phyloP scores from a whole-genome alignment of 2,329 filamentous ascomycete species.

The Chaetomium globosum region DNA sequence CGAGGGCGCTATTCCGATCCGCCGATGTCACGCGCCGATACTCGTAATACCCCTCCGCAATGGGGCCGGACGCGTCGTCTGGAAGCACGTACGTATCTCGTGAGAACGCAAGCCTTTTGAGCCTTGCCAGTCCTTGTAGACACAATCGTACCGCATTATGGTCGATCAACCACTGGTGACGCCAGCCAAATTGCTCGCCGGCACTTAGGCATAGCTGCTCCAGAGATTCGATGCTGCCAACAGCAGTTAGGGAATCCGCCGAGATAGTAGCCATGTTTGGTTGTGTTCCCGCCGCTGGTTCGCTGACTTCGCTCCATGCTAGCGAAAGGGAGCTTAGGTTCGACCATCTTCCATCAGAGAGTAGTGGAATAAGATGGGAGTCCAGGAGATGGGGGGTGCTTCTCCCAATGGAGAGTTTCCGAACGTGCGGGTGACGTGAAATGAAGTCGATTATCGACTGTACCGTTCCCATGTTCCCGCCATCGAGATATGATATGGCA shows the following conservation, averaged over 20 bases:
- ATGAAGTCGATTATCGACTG: constrained; percentile 9
- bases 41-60: constrained; percentile 5
- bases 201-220: constrained; percentile 6
- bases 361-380: constrained; percentile 8
- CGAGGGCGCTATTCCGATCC: constrained; percentile 1
- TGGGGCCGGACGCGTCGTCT: not conserved
- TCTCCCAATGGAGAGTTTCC: constrained; percentile 8
- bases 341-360: constrained; percentile 10
- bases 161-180: constrained; percentile 10
- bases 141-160: constrained; percentile 1
- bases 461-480: constrained; percentile 6
- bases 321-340: constrained; percentile 9
- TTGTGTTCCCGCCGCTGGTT: constrained; percentile 4
- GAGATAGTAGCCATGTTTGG: constrained; percentile 5
- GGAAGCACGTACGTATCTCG: constrained; percentile 11
- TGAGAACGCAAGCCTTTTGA: constrained; percentile 7
- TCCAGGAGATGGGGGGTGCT: constrained; percentile 6
- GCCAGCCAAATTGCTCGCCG: constrained; percentile 5
- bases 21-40: not conserved
- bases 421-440: constrained; percentile 7
- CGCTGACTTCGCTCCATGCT: constrained; percentile 7
- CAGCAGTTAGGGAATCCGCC: constrained; percentile 5
- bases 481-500: constrained; percentile 4
- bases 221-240: constrained; percentile 10
- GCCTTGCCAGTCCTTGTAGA: constrained; percentile 5